Conservation (phyloP, 768 basidiomycete species). For the Sarcodon sp. region DNA sequence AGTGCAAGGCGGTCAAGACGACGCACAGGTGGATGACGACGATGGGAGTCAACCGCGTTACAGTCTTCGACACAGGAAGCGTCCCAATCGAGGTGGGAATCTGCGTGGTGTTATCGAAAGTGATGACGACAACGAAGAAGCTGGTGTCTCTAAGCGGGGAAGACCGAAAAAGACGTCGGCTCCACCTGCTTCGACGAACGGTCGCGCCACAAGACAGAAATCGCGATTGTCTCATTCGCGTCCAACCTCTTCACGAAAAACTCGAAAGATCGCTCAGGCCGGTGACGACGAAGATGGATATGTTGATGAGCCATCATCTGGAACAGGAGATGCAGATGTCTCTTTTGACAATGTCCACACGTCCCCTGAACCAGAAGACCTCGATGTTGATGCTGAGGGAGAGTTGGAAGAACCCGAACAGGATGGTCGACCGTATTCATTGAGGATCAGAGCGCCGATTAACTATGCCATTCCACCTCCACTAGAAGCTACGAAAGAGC, state of each 20-base stretch:
- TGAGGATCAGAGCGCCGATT: conserved; percentile 52
- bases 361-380: conserved; percentile 23
- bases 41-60: conserved; percentile 9
- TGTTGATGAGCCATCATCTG: conserved; percentile 32
- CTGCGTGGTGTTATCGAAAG: conserved; percentile 25
- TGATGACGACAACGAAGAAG: conserved; percentile 31
- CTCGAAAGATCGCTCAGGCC: conserved; percentile 12
- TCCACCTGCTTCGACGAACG: conserved; percentile 9
- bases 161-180: conserved; percentile 22
- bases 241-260: conserved; percentile 4
- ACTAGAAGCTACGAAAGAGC: conserved; percentile 49
- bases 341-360: conserved; percentile 42
- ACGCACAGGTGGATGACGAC: conserved; percentile 10
- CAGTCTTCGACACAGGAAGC: conserved; percentile 2
- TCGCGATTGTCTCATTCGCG: conserved; percentile 13
- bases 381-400: conserved; percentile 26
- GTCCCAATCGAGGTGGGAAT: conserved; percentile 5
- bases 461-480: conserved; percentile 80
- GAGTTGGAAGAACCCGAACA: conserved; percentile 32
- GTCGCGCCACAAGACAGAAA: conserved; percentile 12
- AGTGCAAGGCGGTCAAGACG: not conserved
- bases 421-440: conserved; percentile 48
- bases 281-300: conserved; percentile 40
- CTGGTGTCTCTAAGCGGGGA: conserved; percentile 18
- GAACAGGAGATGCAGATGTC: conserved; percentile 40